These are phyloP conservation scores for Ceratocystis destructans DNA, from an alignment of 2,329 filamentous ascomycete genomes.

Conservation along the genomic window DNA sequence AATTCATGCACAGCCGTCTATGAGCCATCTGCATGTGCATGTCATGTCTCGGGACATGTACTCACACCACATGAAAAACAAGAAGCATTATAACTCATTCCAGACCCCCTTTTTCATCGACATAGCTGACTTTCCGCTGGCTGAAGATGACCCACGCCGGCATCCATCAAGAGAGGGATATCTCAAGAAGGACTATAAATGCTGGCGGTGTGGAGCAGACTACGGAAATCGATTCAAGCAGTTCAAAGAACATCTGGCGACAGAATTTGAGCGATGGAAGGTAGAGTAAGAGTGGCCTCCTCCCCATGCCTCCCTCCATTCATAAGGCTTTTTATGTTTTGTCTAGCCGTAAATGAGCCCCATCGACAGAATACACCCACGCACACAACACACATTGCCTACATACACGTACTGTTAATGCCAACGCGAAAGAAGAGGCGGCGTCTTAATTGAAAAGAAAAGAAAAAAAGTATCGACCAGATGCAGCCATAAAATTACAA, in stretches of 20 bases:
- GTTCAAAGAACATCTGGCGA: conserved; percentile 60
- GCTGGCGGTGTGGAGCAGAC: conserved; percentile 68
- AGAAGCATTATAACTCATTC: conserved; percentile 89
- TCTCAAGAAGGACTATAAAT: conserved; percentile 52
- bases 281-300: conserved; percentile 33
- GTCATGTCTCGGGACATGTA: conserved; percentile 69
- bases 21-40: conserved; percentile 87
- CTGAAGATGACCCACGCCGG: conserved; percentile 48
- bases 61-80: conserved; percentile 57
- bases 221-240: conserved; percentile 62
- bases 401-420: too few species aligned
- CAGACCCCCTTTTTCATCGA: conserved; percentile 70
- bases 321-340: too few species aligned
- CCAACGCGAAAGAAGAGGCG: not conserved
- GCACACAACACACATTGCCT: too few species aligned
- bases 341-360: too few species aligned
- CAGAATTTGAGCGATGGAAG: conserved; percentile 67
- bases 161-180: conserved; percentile 43
- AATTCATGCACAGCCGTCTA: conserved; percentile 76
- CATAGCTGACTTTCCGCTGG: conserved; percentile 66
- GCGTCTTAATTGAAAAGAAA: not conserved
- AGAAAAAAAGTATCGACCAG: not conserved
- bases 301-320: too few species aligned
- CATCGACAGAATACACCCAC: too few species aligned
- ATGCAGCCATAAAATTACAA: conserved; percentile 8